Base-by-base conservation (phyloP, 306 rosid genomes). In the Medicago lupulina region DNA sequence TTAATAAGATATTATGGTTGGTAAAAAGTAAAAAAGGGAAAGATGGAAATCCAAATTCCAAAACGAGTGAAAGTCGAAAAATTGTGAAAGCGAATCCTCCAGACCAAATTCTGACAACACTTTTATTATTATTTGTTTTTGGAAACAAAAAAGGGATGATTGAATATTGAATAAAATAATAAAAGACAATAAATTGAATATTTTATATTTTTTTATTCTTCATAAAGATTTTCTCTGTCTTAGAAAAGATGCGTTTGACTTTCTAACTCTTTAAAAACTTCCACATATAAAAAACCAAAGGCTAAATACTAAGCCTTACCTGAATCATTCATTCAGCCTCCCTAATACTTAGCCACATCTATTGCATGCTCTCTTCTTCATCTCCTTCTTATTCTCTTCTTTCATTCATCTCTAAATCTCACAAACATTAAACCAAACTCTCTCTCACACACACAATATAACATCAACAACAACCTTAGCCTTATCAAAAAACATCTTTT, bases 331-430 rank as follows among this genome's bases (percentile, higher is more conserved):
- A 58, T 58, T 23, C 38, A 58, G 64, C 38, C 18, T 65, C 72
- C 83, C 74, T 28, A 6, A 7, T 64, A 23, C 57, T 57, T 15
- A 75, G 65, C 84, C 86, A 67, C 90, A 84, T 83, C 89, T 55
- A 62, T 84, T 84, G 86, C 91, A 85, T 87, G 88, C 85, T 84
- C 85, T 84, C 81, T 88, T n/a, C 65, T 76, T 39, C 80, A 34
- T 69, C 82, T 34, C 58, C 66, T 53, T 50, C 78, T 68, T 76
- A 49, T 64, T 80, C 70, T 77, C 79, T 19, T 28, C 21, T 40
- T 23, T 31, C 13, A 9, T 14, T 34, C 8, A 0, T 18, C 50
- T 38, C 70, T 36, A 38, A 8, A 64, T 18, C 49, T 16, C 36
- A 10, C 62, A 70, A 13, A 13, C 34, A 70, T 16, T 49, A 70